Percentiles rank a stretch among this genome's conserved stretches.
Evolutionary conservation across 176 grass and related monocot genomes (phyloP).

Genomic region (Eragrostis nindensis): DNA sequence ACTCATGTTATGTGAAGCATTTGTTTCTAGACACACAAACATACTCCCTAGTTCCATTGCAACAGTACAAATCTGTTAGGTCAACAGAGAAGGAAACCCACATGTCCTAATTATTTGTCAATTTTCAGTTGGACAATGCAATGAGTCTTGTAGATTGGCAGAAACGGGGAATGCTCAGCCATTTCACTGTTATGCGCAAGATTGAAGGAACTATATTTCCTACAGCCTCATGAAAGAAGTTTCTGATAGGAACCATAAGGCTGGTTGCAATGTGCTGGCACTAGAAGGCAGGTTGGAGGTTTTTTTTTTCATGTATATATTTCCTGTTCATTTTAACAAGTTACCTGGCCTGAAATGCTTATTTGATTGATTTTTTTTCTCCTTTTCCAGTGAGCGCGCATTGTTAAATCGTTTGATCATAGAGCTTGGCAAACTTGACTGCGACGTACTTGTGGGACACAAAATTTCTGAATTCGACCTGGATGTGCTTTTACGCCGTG

Average conservation of each 20-base stretch:
- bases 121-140: conserved; percentile 85
- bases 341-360: neutral
- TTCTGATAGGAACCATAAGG: conserved; percentile 79
- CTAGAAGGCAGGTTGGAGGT: conserved; percentile 68
- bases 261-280: conserved; percentile 66
- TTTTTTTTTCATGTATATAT: conserved; percentile 20
- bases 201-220: conserved; percentile 92
- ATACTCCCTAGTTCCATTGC: too few species aligned
- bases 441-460: conserved; percentile 93
- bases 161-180: conserved; percentile 58
- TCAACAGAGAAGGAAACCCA: neutral
- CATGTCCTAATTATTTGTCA: neutral
- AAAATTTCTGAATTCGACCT: conserved; percentile 98
- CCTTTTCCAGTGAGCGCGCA: conserved; percentile 79
- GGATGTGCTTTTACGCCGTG: conserved; percentile 91
- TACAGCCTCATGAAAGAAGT: conserved; percentile 75
- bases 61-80: too few species aligned
- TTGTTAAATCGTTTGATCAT: conserved; percentile 97
- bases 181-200: conserved; percentile 95
- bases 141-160: conserved; percentile 86
- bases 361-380: conserved; percentile 28
- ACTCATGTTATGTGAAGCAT: conserved; percentile 18
- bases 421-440: conserved; percentile 93
- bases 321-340: conserved; percentile 19
- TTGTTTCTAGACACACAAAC: neutral